Base-by-base conservation (phyloP, 306 rosid species). In the Castanea crenata region DNA sequence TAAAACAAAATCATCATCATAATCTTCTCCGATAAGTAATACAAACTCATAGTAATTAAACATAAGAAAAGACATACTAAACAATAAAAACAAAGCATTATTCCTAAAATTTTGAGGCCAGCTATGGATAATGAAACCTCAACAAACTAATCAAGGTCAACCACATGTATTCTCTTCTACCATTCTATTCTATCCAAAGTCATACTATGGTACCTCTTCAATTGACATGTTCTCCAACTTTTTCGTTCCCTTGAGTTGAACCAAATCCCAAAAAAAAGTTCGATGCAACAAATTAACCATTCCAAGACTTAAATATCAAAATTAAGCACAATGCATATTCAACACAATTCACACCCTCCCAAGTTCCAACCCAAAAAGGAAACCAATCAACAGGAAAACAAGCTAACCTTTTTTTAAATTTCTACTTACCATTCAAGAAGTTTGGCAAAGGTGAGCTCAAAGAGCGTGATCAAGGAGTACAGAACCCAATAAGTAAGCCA, bases 401-500 rank as follows among this genome's bases (percentile, higher is more conserved):
- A 46, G 25, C 13, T 27, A 61, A 10, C 72, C 32, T 41, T 55
- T 32, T 32, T 13, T 69, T 51, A 54, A 19, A 61, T 58, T 34
- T 14, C 25, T 19, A 3, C 38, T 74, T 87, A 96, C 99, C 99
- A 96, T 80, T 93, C 98, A 81, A 96, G 86, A 52, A 89, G 55
- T 81, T 89, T 96, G 79, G 87, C 86, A 80, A 96, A 93, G 64
- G 99, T 96, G 74, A 96, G 97, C 85, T 96, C 99, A 78, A 91
- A 76, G 64, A 96, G 94, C 5, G 99, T 96, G 74, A 96, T 92
- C 92, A 96, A 57, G 52, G 99, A 96, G 79, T 96, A 89, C 6
- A 96, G 96, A 80, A 96, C 91, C 99, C 99, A 96, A 74, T 96
- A 96, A 51, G 97, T 96, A 54, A 93, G 94, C 99, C 99, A 96